These are phyloP conservation scores for Penicillium maclennaniae DNA, from an alignment of 495 filamentous ascomycete species.

Conservation along the genomic window DNA sequence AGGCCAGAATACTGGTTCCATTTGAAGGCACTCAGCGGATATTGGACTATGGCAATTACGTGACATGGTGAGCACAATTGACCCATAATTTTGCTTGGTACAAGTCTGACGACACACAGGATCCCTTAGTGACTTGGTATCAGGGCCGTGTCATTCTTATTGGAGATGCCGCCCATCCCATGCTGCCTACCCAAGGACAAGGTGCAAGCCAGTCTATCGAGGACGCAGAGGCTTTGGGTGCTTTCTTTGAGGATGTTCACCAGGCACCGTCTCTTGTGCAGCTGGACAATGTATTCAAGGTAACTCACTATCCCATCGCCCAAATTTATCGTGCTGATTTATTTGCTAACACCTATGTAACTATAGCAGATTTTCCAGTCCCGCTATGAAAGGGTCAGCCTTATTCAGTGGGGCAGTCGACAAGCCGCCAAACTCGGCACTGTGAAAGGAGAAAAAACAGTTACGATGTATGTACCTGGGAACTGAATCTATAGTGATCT, in stretches of 20 bases:
- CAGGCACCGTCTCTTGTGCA: not conserved
- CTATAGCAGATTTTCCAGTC: slow-evolving; percentile 20
- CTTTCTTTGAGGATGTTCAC: slow-evolving; percentile 20
- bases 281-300: slow-evolving; percentile 5
- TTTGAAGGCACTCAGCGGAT: slow-evolving; percentile 18
- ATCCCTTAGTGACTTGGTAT: slow-evolving; percentile 35
- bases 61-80: slow-evolving; percentile 25
- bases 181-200: slow-evolving; percentile 40
- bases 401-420: slow-evolving; percentile 29
- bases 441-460: slow-evolving; percentile 20
- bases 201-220: slow-evolving; percentile 39
- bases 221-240: slow-evolving; percentile 32
- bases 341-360: not conserved
- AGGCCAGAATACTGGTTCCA: not conserved
- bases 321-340: not conserved
- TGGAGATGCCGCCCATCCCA: slow-evolving; percentile 44
- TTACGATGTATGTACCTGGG: slow-evolving; percentile 24
- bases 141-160: slow-evolving; percentile 38
- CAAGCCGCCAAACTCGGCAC: slow-evolving; percentile 35
- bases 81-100: not conserved
- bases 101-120: slow-evolving; percentile 1
- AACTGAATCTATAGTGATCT: not conserved
- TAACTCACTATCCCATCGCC: not conserved
- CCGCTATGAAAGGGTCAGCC: slow-evolving; percentile 18
- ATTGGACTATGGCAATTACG: slow-evolving; percentile 39